Percentiles rank a stretch among this genome's conserved stretches.
These are phyloP conservation scores for Coleophoma crateriformis DNA, from an alignment of 2,329 filamentous ascomycete species.

Conservation along the genomic window DNA sequence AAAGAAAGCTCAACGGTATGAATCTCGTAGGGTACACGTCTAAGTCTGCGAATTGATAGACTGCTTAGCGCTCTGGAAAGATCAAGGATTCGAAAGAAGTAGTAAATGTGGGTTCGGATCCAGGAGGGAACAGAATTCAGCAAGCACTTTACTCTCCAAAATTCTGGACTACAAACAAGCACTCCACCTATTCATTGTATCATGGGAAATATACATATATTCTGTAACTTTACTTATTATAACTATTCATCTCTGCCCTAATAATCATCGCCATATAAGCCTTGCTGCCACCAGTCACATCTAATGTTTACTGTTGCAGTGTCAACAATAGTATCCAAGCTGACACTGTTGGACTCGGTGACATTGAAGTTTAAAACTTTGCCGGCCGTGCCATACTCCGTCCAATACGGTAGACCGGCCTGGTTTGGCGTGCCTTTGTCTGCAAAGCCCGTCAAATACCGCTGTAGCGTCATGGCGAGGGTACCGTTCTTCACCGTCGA, in stretches of 20 bases:
- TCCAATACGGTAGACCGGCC: not conserved
- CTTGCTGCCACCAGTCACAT: not conserved
- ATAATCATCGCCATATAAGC: not conserved
- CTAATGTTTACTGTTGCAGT: not conserved
- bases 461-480: conserved; percentile 24
- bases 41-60: no score
- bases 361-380: not conserved
- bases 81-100: no score
- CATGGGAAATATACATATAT: no score
- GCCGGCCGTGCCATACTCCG: not conserved
- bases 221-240: no score
- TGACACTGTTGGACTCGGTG: not conserved
- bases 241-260: not conserved
- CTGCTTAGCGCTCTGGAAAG: no score
- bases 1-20: no score
- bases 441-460: conserved; percentile 26
- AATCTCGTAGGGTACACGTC: no score
- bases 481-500: conserved; percentile 6
- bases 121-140: no score
- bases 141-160: no score
- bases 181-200: no score
- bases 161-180: no score
- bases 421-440: conserved; percentile 19
- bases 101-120: no score
- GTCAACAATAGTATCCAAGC: not conserved